Evolutionary conservation across 352 stramenopile species (phyloP).

Genomic region (Albugo candida): DNA sequence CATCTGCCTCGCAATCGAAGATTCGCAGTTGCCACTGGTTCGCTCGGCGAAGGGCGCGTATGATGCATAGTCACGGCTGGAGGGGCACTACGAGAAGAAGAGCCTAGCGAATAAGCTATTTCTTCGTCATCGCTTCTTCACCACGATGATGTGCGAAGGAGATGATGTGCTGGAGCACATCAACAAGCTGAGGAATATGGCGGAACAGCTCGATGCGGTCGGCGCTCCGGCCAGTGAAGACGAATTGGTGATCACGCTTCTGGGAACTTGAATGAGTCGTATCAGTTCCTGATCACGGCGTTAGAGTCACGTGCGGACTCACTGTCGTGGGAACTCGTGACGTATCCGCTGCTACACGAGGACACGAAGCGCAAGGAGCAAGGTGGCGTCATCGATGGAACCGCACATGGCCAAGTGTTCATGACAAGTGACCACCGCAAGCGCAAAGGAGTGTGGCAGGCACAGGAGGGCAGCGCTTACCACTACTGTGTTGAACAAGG

Average conservation of each 20-base stretch:
- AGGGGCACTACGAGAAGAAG: slow-evolving; percentile 8
- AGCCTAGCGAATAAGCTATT: slow-evolving; percentile 13
- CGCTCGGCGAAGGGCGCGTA: slow-evolving; percentile 4
- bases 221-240: slow-evolving; percentile 6
- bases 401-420: too few species aligned
- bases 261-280: slow-evolving; percentile 10
- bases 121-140: slow-evolving; percentile 9
- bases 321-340: slow-evolving; percentile 8
- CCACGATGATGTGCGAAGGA: slow-evolving; percentile 8
- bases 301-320: slow-evolving; percentile 7
- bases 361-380: too few species aligned
- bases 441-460: too few species aligned
- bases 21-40: slow-evolving; percentile 9
- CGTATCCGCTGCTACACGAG: too few species aligned
- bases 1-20: neutral
- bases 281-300: slow-evolving; percentile 13
- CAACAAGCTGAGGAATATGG: slow-evolving; percentile 7
- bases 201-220: slow-evolving; percentile 8
- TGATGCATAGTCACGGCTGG: slow-evolving; percentile 9
- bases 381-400: too few species aligned
- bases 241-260: slow-evolving; percentile 9
- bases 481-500: too few species aligned
- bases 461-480: too few species aligned
- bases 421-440: too few species aligned
- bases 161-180: slow-evolving; percentile 8